Evolutionary conservation across 768 basidiomycete species (phyloP).

Genomic region (Roridomyces roridus): DNA sequence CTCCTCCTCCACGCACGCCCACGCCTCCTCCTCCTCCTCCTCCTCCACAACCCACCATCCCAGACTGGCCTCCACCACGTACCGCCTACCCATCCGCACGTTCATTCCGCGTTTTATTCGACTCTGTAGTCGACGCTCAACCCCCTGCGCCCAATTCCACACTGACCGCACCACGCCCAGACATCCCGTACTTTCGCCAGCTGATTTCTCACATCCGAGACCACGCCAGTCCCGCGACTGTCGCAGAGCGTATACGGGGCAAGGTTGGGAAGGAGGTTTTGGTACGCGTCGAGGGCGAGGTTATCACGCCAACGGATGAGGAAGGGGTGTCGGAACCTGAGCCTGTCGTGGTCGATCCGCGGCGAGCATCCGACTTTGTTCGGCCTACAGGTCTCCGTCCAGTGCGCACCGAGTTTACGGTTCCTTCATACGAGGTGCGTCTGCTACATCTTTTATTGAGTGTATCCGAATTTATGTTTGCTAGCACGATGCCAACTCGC

Average conservation of each 20-base stretch:
- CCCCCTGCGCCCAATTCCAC: no score
- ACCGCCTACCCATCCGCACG: conserved; percentile 52
- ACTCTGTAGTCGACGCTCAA: conserved; percentile 55
- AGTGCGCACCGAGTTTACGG: conserved; percentile 30
- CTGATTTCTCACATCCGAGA: conserved; percentile 48
- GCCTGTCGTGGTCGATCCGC: conserved; percentile 31
- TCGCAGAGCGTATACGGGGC: conserved; percentile 57
- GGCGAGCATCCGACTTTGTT: conserved; percentile 22
- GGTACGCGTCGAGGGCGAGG: conserved; percentile 60
- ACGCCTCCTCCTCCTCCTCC: conserved; percentile 21
- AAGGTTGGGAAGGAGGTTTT: conserved; percentile 69
- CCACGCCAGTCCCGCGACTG: conserved; percentile 32
- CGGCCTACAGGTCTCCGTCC: conserved; percentile 34
- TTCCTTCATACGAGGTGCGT: conserved; percentile 24
- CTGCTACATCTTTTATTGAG: background rate
- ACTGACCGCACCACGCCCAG: no score
- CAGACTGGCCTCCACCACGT: conserved; percentile 65
- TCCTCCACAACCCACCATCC: conserved; percentile 43
- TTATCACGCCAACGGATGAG: conserved; percentile 40
- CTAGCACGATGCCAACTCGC: conserved; percentile 79
- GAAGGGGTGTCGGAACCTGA: conserved; percentile 43
- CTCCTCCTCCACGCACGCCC: conserved; percentile 27
- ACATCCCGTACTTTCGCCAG: conserved; percentile 38
- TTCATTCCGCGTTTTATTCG: conserved; percentile 68
- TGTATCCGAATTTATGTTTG: conserved; percentile 32